These are phyloP conservation scores for Claviceps africana DNA, from an alignment of 2,329 filamentous ascomycete species.

Conservation along the genomic window DNA sequence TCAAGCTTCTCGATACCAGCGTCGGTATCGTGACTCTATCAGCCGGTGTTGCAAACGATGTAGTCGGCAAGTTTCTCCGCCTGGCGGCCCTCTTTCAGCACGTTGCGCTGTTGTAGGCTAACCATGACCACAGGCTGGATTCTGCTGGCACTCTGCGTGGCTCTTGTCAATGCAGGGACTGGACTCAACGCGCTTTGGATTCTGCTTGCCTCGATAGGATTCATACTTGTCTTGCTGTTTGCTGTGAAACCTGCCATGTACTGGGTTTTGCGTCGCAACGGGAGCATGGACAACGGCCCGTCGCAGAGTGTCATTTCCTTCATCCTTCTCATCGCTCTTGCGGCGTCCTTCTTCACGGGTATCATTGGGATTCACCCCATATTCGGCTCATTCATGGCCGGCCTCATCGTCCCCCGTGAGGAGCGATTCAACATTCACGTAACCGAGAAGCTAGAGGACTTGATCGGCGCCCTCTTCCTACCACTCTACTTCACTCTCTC, in stretches of 20 bases:
- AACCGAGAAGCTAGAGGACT: constrained; percentile 87
- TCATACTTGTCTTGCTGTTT: constrained; percentile 60
- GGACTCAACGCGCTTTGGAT: constrained; percentile 79
- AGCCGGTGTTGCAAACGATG: constrained; percentile 86
- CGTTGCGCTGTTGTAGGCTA: not conserved
- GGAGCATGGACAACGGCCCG: constrained; percentile 75
- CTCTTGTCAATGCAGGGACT: constrained; percentile 74
- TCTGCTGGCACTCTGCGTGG: constrained; percentile 80
- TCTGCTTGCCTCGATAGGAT: constrained; percentile 60
- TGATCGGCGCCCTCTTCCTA: constrained; percentile 69
- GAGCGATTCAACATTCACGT: constrained; percentile 82
- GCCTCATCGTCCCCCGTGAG: constrained; percentile 80
- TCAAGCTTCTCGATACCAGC: constrained; percentile 69
- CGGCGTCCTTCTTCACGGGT: constrained; percentile 72
- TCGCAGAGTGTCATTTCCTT: constrained; percentile 73
- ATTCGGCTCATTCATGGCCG: constrained; percentile 83
- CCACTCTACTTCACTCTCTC: constrained; percentile 91
- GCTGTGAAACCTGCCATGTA: constrained; percentile 60
- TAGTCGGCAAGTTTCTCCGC: constrained; percentile 17
- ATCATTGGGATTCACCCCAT: constrained; percentile 91
- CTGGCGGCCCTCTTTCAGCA: not conserved
- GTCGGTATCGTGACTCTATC: constrained; percentile 83
- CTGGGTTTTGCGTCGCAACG: constrained; percentile 57
- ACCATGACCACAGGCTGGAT: constrained; percentile 48
- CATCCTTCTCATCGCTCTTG: constrained; percentile 65